Conservation (phyloP, 148 eudicot species). For the Fallopia convolvulus region DNA sequence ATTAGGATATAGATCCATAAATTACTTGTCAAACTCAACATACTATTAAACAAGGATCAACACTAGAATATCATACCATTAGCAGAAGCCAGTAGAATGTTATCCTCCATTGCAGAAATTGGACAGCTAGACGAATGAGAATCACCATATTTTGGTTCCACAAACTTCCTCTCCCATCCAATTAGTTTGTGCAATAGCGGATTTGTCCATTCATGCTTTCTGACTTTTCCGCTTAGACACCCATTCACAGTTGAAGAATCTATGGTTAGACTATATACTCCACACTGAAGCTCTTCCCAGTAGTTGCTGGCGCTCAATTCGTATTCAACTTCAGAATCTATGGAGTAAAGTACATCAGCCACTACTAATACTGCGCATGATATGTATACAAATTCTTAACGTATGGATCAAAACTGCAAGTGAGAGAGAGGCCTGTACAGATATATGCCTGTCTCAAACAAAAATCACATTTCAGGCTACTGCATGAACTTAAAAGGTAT, state of each 20-base stretch:
- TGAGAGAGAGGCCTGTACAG: neutral
- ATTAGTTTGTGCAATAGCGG: conserved; percentile 49
- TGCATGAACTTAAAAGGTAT: neutral
- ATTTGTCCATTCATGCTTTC: conserved; percentile 68
- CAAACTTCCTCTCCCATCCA: conserved; percentile 63
- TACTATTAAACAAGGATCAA: neutral
- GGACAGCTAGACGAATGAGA: conserved; percentile 16
- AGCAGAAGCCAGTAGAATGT: conserved; percentile 15
- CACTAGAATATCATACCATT: conserved; percentile 19
- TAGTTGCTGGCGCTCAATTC: conserved; percentile 33
- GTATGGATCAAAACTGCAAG: neutral
- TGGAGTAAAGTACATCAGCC: conserved; percentile 13
- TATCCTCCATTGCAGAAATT: conserved; percentile 14
- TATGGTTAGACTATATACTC: conserved; percentile 58
- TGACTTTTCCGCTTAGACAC: conserved; percentile 41
- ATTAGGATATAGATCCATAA: neutral
- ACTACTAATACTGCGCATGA: neutral
- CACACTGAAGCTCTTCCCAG: conserved; percentile 99
- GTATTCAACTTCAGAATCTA: conserved; percentile 43
- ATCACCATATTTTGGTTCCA: conserved; percentile 48
- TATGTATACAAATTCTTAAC: neutral
- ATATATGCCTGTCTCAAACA: neutral
- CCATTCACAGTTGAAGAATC: conserved; percentile 31
- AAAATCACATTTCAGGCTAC: neutral
- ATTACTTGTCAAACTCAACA: neutral